Percentiles rank a stretch among this genome's conserved stretches.
Conservation (phyloP, 148 eudicot genomes). For the Chenopodium album region DNA sequence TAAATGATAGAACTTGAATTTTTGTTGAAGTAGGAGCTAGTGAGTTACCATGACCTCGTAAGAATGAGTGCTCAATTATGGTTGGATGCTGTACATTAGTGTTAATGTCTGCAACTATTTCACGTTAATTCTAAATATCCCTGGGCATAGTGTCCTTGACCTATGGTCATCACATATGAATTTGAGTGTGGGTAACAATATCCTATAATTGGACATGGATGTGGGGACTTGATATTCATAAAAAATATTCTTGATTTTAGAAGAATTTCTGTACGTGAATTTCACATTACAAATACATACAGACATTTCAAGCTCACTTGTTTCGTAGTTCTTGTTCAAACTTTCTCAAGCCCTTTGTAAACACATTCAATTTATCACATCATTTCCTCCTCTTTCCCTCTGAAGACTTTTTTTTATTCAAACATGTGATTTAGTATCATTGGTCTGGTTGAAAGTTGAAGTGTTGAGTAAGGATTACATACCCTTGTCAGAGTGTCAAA, state of each 20-base stretch:
- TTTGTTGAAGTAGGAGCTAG: not conserved
- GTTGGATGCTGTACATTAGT: not conserved
- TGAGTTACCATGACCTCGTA: not conserved
- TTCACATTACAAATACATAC: not conserved
- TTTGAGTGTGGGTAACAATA: not conserved
- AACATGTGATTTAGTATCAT: too few relatives aligned
- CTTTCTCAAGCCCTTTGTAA: not conserved
- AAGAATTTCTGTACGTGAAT: not conserved
- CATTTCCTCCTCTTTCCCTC: too few relatives aligned
- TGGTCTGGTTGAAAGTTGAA: not conserved
- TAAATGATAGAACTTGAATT: slow-evolving; percentile 3
- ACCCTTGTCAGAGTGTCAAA: not conserved
- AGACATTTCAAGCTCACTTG: not conserved
- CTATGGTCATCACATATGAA: not conserved
- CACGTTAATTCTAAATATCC: not conserved
- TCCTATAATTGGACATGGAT: not conserved
- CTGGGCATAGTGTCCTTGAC: not conserved
- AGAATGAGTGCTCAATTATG: slow-evolving; percentile 7
- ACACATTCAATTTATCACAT: too few relatives aligned
- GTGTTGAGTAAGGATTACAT: not conserved
- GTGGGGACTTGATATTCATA: not conserved
- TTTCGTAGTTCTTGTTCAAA: too few relatives aligned
- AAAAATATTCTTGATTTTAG: not conserved
- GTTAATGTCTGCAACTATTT: not conserved
- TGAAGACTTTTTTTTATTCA: too few relatives aligned